These are phyloP conservation scores for Cordyceps cicadae DNA, from an alignment of 2,329 filamentous ascomycete species.

Conservation along the genomic window DNA sequence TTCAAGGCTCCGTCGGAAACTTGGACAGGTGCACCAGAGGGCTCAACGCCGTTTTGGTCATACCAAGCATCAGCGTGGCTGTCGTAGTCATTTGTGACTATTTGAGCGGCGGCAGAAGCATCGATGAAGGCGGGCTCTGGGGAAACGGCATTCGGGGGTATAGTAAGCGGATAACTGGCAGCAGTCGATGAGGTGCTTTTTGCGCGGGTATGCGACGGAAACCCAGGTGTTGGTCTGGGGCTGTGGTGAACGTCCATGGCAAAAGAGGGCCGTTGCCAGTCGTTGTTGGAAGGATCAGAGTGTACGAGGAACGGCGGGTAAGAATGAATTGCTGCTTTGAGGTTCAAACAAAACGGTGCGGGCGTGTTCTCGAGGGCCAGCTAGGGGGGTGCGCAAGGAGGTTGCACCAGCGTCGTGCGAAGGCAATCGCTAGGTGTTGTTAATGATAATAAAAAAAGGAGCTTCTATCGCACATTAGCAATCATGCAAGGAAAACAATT, in stretches of 20 bases:
- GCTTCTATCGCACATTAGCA: conserved; percentile 3
- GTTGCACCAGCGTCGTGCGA: conserved; percentile 6
- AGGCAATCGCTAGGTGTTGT: conserved; percentile 7
- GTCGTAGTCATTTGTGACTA: conserved; percentile 82
- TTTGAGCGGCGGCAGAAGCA: conserved; percentile 77
- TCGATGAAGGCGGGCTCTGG: conserved; percentile 85
- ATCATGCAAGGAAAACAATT: not conserved
- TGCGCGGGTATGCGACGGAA: conserved; percentile 36
- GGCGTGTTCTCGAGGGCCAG: not conserved
- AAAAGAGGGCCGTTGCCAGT: not conserved
- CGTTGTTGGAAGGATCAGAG: not conserved
- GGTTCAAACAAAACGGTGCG: not conserved
- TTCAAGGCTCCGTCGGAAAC: conserved; percentile 66
- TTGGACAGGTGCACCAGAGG: conserved; percentile 58
- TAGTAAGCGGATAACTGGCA: conserved; percentile 49
- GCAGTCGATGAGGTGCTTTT: conserved; percentile 60
- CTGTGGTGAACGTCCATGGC: conserved; percentile 1
- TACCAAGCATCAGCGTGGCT: conserved; percentile 62
- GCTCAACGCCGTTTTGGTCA: conserved; percentile 58
- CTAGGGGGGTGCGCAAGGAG: not conserved
- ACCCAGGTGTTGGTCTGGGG: conserved; percentile 27
- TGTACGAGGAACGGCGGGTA: not conserved
- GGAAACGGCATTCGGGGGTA: conserved; percentile 59
- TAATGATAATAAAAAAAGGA: not conserved
- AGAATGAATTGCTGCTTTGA: not conserved